Conservation (phyloP, 108 stramenopile species). For the Cyclostephanos invisitatus region DNA sequence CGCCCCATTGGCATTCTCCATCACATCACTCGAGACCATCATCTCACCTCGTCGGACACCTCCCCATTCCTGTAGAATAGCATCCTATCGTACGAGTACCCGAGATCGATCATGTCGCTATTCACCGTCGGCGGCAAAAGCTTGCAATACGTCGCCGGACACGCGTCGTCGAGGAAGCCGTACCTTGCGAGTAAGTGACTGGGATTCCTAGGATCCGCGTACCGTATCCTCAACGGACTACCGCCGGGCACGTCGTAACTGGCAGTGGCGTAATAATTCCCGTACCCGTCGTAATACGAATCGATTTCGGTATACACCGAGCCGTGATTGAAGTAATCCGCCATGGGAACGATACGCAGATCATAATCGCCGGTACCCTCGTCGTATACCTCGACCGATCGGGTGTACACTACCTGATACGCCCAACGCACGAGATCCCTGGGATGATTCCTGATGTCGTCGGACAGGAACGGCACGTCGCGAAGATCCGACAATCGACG, state of each 20-base stretch:
- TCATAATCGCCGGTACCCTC: constrained; percentile 30
- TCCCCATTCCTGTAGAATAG: constrained; percentile 47
- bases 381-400: constrained; percentile 6
- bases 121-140: constrained; percentile 43
- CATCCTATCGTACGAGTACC: constrained; percentile 44
- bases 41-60: constrained; percentile 48
- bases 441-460: constrained; percentile 27
- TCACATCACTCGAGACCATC: no score
- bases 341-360: constrained; percentile 52
- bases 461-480: constrained; percentile 24
- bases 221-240: constrained; percentile 50
- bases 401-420: constrained; percentile 37
- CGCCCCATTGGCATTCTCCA: no score
- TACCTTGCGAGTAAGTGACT: constrained; percentile 56
- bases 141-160: constrained; percentile 58
- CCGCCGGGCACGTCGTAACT: constrained; percentile 56
- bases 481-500: constrained; percentile 12
- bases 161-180: constrained; percentile 61
- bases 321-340: constrained; percentile 58
- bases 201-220: constrained; percentile 57
- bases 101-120: constrained; percentile 38
- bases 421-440: constrained; percentile 22
- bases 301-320: constrained; percentile 43
- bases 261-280: constrained; percentile 39
- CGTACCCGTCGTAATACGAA: constrained; percentile 39